Base-by-base conservation (phyloP, 306 rosid genomes). In the Corylus avellana region DNA sequence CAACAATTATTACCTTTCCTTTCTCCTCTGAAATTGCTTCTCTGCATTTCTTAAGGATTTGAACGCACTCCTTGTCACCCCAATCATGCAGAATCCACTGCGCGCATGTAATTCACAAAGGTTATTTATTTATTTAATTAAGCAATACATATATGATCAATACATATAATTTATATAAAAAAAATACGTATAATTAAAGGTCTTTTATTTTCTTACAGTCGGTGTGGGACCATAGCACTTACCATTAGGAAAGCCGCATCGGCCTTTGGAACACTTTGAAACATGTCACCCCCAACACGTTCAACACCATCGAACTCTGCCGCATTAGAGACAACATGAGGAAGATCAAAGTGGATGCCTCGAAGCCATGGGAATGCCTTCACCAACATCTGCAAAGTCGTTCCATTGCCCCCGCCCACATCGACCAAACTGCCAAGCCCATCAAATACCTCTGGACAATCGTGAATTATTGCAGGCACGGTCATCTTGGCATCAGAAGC, bases 321-420 rank as follows among this genome's bases (percentile, higher is more conserved):
- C 0, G 86, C 90, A 32, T 12, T 69, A 13, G 78, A 63, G 22
- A 88, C 86, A n/a, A 94, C 96, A 47, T 90, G 94, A 0, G 91
- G 90, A 71, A 87, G 91, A 81, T 94, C 97, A 22, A 89, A 92
- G 71, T 94, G 90, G 73, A 92, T 85, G 76, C 85, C 84, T n/a
- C 7, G 58, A 16, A 92, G 83, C 85, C 82, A 72, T 32, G 94
- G 90, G 16, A 62, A 86, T 5, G 83, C 90, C 79, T 82, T 53
- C 0, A 62, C 78, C 10, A 90, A 7, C 55, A 80, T 5, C 2
- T 75, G 1, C 83, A 88, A 76, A 63, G 83, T 13, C 0, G 89
- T 88, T 4, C 97, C 97, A 22, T 84, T 85, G 12, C 97, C 97
- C 0, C 93, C 94, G 1, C 97, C 98, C 1, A 88, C 97, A 66